Evolutionary conservation across 2,329 filamentous ascomycete species (phyloP).

Genomic region (Fusarium brevicatenulatum): DNA sequence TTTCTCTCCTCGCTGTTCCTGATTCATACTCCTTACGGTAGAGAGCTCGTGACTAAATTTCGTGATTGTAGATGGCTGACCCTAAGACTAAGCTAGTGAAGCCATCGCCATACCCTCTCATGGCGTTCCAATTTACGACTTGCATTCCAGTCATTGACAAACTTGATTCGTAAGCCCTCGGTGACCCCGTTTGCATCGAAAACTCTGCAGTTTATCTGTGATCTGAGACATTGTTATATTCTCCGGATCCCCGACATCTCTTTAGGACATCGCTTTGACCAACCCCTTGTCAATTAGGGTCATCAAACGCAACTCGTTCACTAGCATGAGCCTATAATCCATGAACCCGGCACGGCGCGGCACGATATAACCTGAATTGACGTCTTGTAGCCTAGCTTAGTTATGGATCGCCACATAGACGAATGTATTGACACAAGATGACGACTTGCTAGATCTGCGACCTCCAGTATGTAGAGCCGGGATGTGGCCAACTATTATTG

Average conservation of each 20-base stretch:
- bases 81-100: conserved; percentile 16
- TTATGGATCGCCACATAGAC: neutral
- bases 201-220: conserved; percentile 10
- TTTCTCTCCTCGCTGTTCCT: neutral
- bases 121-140: conserved; percentile 12
- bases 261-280: neutral
- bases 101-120: conserved; percentile 15
- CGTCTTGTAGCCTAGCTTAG: neutral
- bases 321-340: neutral
- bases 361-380: neutral
- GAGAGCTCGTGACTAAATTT: neutral
- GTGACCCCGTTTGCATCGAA: conserved; percentile 9
- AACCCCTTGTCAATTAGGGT: neutral
- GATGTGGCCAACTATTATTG: neutral
- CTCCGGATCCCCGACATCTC: neutral
- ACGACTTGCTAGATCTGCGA: neutral
- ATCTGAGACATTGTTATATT: conserved; percentile 14
- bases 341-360: neutral
- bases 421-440: neutral
- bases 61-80: neutral
- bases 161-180: neutral
- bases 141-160: conserved; percentile 26
- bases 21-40: neutral
- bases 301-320: neutral
- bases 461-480: neutral